Evolutionary conservation across 805 yeast species (phyloP).

Genomic region (Citeromyces nyonsensis): DNA sequence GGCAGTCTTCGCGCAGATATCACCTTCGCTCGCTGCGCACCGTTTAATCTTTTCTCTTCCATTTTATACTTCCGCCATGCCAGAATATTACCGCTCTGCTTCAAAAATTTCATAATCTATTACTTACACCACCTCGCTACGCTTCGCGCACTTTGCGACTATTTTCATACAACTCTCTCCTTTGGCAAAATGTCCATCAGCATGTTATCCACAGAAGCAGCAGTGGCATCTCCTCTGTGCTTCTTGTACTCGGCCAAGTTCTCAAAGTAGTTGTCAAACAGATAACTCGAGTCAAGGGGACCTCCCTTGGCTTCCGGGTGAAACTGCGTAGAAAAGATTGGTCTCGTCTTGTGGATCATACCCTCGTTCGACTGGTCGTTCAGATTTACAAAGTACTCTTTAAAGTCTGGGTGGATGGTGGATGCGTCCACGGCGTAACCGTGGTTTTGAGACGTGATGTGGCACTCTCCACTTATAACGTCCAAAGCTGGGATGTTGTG

Average conservation of each 20-base stretch:
- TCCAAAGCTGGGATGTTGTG: conserved; percentile 96
- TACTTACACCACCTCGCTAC: not conserved
- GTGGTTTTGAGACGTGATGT: conserved; percentile 97
- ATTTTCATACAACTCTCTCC: conserved; percentile 44
- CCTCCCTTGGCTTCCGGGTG: conserved; percentile 99
- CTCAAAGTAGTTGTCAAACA: conserved; percentile 81
- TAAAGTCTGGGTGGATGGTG: conserved; percentile 64
- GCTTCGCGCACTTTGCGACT: not conserved
- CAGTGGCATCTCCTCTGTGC: conserved; percentile 23
- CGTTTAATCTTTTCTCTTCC: no score
- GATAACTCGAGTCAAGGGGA: conserved; percentile 81
- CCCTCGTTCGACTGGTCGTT: conserved; percentile 97
- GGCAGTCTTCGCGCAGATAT: no score
- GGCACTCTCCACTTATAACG: conserved; percentile 80
- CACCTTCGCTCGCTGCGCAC: no score
- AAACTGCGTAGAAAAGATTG: conserved; percentile 93
- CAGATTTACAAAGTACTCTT: conserved; percentile 81
- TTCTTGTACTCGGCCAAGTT: conserved; percentile 45
- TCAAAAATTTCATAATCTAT: not conserved
- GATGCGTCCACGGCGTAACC: conserved; percentile 90
- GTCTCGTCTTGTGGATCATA: conserved; percentile 76
- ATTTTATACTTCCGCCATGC: no score
- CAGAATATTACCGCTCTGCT: no score
- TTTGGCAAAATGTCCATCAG: conserved; percentile 50
- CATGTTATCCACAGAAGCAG: conserved; percentile 16